A percentile compares a stretch with the other conserved stretches of the same genome.
phyloP scores from a whole-genome alignment of 352 stramenopile species.

The Phytophthora quininea region DNA sequence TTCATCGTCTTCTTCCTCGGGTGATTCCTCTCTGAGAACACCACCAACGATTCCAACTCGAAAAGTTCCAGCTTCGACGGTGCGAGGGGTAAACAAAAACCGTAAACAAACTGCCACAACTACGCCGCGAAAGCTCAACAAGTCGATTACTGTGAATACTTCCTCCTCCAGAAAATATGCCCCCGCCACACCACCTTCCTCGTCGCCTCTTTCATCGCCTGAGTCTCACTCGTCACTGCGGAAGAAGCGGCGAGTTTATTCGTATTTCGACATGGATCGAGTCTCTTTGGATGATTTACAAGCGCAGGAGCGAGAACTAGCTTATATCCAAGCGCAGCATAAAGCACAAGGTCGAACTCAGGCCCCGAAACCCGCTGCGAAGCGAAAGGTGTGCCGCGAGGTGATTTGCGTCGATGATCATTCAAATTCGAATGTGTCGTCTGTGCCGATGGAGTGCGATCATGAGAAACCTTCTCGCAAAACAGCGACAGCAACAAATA shows the following conservation, averaged over 20 bases:
- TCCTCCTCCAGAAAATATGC: not conserved
- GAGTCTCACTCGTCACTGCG: constrained; percentile 12
- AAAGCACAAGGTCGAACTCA: constrained; percentile 22
- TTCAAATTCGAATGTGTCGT: constrained; percentile 13
- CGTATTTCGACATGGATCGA: constrained; percentile 28
- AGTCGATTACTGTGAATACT: not conserved
- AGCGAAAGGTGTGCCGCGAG: constrained; percentile 14
- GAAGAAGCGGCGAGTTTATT: constrained; percentile 25
- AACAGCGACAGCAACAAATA: not conserved
- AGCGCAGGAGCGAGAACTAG: constrained; percentile 48
- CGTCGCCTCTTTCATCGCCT: constrained; percentile 1
- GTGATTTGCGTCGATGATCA: constrained; percentile 23
- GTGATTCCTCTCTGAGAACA: constrained; percentile 13
- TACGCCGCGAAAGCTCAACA: too few relatives aligned
- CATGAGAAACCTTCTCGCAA: constrained; percentile 1
- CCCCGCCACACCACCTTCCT: not conserved
- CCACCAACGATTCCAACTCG: constrained; percentile 13
- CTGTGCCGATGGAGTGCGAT: constrained; percentile 1
- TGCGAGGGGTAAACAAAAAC: not conserved
- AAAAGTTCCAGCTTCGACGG: not conserved
- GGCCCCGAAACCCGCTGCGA: constrained; percentile 6
- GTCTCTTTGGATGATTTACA: constrained; percentile 41
- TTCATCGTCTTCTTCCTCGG: constrained; percentile 14
- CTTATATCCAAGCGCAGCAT: constrained; percentile 35
- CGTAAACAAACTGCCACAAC: not conserved